Evolutionary conservation across 805 yeast genomes (phyloP).

Genomic region (Saccharomyces paradoxus): DNA sequence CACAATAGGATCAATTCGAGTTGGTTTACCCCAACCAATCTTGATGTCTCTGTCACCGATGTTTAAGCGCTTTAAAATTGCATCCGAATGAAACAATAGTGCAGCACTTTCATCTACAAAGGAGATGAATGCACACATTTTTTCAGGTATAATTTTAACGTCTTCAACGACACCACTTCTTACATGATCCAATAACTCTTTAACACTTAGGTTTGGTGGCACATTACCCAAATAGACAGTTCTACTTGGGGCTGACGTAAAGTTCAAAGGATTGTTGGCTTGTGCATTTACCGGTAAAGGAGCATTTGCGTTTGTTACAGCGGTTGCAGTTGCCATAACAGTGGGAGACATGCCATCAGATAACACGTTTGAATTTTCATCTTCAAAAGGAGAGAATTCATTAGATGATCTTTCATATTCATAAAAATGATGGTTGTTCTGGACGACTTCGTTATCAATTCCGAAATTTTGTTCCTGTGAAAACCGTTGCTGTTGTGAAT

Average conservation of each 20-base stretch:
- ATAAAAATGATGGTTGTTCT: not conserved
- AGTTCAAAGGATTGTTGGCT: conserved; percentile 24
- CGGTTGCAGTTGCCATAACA: conserved; percentile 18
- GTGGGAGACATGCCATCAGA: conserved; percentile 1
- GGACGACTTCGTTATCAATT: not conserved
- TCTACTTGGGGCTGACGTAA: conserved; percentile 55
- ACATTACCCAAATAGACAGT: conserved; percentile 87
- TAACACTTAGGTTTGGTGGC: conserved; percentile 71
- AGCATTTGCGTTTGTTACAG: conserved; percentile 20
- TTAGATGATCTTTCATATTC: not conserved
- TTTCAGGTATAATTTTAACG: conserved; percentile 68
- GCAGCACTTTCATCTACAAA: conserved; percentile 87
- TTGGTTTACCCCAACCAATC: conserved; percentile 88
- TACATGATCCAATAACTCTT: conserved; percentile 81
- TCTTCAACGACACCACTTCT: conserved; percentile 84
- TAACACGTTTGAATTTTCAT: not conserved
- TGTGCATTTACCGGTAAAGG: conserved; percentile 6
- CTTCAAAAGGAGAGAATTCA: not conserved
- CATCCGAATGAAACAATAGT: conserved; percentile 85
- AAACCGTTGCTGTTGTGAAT: not conserved
- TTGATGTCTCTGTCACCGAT: conserved; percentile 76
- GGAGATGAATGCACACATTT: conserved; percentile 83
- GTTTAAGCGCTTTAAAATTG: conserved; percentile 71
- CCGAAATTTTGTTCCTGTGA: not conserved
- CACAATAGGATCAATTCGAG: conserved; percentile 67